Evolutionary conservation across 2,329 filamentous ascomycete genomes (phyloP), one percentile per base, ranked within the genome.

Genomic region (Tolypocladium ovalisporum): DNA sequence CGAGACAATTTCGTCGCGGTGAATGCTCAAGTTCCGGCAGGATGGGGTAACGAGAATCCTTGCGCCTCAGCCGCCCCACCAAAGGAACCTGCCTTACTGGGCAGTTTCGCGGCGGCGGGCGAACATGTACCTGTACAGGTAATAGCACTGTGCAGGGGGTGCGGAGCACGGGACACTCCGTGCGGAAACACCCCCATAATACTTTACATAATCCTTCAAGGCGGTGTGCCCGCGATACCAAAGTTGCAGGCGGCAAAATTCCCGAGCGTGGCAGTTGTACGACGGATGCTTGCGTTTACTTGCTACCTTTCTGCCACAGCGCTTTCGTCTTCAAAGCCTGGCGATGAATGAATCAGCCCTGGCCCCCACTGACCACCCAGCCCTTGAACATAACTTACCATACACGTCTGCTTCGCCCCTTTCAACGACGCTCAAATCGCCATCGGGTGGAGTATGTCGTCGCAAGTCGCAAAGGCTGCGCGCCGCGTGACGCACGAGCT

Each of bases 401-500:
- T 32, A 10, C 44, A n/a, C 44, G 6, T 15, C 24, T 19, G 22
- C 24, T 27, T 15, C 7, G 7, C 24, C 24, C 24, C 27, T 19
- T 29, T 9, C 15, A 7, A 7, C 15, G 44, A 49, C 24, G 27
- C 27, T 32, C 27, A 27, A 49, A 49, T 32, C 27, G 27, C 17
- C 44, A 32, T 8, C 17, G 15, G 44, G 29, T 2, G 3, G 27
- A 49, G 19, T 6, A 77, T 78, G 75, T 72, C 75, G 22, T 72
- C 71, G 12, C 71, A 70, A 61, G 64, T 73, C n/a, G 70, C 70
- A 24, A 73, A 70, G 61, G 73, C 74, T 37, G 73, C 75, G 57
- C 73, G 72, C 56, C 72, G 70, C 56, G 75, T 76, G 54, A 76
- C 75, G 55, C 76, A 78, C 59, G 77, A 83, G 66, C 68, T 84